Evolutionary conservation across 768 basidiomycete genomes (phyloP), one percentile per base, ranked within the genome.

Genomic region (Lanmaoa rubissima): DNA sequence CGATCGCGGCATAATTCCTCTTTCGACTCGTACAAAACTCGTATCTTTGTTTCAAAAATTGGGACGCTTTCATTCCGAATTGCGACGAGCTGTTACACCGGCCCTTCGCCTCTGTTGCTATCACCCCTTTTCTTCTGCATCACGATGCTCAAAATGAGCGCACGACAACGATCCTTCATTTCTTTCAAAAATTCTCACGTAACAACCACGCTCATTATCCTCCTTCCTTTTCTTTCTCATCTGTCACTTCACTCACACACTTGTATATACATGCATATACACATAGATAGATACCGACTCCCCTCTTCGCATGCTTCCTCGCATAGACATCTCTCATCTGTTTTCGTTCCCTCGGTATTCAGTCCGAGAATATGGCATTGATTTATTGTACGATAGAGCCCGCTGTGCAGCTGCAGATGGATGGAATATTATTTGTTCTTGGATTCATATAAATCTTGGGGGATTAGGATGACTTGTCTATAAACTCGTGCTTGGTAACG

Each of bases 221-320:
- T 5, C 24, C 26, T 41, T 32, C 28, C 35, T 32, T n/a, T 32
- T 53, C 12, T 44, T 58, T 55, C 56, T 55, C 59, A 42, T 61
- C 57, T 1, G 53, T 60, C 59, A 34, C 49, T 49, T 61, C 64
- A 61, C 69, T 69, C 70, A 66, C 60, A 66, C 68, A 71, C 51
- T 64, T 68, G 64, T 73, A 71, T 69, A 73, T 70, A 73, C 71
- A 69, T 69, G 65, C 65, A 71, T 64, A 73, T 71, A 73, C 69
- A 63, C 69, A 71, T 73, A 67, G 66, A 70, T 71, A 73, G 67
- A 72, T 69, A 38, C 54, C n/a, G 53, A 34, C 39, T 43, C 54
- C 17, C 41, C 56, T 64, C 57, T 35, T 58, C 56, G 68, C 67
- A 69, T 64, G 63, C 63, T 57, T 54, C 19, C 21, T 68, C 57